Evolutionary conservation across 1,284 basidiomycete genomes (phyloP).

Genomic region (Phaffia rhodozyma): DNA sequence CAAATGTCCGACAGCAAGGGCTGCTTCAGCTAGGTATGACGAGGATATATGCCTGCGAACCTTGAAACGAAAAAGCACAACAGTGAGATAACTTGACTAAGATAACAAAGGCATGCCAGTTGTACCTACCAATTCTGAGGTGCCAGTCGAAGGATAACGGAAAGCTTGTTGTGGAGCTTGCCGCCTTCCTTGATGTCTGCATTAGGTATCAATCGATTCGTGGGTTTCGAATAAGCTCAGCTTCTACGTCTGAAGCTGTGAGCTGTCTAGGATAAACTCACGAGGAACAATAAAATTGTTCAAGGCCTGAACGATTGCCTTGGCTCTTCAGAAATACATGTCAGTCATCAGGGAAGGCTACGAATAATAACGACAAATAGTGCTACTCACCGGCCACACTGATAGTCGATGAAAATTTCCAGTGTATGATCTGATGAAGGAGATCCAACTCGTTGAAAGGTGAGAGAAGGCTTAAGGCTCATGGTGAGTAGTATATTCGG

Average conservation of each 20-base stretch:
- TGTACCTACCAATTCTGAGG: constrained; percentile 3
- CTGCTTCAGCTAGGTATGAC: constrained; percentile 1
- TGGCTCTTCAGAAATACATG: neutral
- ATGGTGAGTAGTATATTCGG: too few species aligned
- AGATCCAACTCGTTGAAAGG: constrained; percentile 8
- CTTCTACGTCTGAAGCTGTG: too few species aligned
- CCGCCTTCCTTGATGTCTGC: neutral
- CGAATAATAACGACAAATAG: neutral
- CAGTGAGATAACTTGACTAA: too few species aligned
- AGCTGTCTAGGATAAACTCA: neutral
- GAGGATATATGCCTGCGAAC: neutral
- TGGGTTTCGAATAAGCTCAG: too few species aligned
- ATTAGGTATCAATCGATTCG: neutral
- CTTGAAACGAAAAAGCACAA: too few species aligned
- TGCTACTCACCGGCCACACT: neutral
- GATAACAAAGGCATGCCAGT: too few species aligned
- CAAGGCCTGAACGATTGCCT: neutral
- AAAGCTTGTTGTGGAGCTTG: neutral
- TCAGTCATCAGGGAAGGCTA: neutral
- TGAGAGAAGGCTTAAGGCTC: neutral
- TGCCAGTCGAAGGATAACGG: neutral
- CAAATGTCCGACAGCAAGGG: constrained; percentile 3
- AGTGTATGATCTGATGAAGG: neutral
- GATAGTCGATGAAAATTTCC: neutral
- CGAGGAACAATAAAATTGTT: neutral